These are phyloP conservation scores for Ophiocordyceps australis DNA, from an alignment of 2,329 filamentous ascomycete species.

Conservation along the genomic window DNA sequence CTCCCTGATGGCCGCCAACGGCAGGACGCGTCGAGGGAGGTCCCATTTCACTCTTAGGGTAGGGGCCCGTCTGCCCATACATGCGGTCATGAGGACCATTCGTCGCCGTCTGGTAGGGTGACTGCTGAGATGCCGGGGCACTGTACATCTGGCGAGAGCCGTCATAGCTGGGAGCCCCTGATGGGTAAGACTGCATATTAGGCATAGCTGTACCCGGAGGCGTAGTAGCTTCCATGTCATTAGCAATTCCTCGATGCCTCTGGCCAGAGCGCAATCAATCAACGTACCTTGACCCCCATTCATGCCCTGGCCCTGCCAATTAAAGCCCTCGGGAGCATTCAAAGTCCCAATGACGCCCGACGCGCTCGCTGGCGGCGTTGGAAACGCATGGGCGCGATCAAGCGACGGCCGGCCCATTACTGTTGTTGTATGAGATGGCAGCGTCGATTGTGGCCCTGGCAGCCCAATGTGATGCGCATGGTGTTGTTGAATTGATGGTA, in stretches of 20 bases:
- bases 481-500: conserved; percentile 52
- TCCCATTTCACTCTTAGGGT: conserved; percentile 78
- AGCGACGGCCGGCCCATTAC: conserved; percentile 56
- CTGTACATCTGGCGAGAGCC: conserved; percentile 64
- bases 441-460: conserved; percentile 32
- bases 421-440: conserved; percentile 50
- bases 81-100: conserved; percentile 44
- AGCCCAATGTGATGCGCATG: conserved; percentile 44
- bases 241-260: too few relatives aligned
- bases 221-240: conserved; percentile 71
- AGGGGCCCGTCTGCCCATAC: conserved; percentile 47
- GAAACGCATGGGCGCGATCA: conserved; percentile 82
- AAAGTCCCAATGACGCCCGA: conserved; percentile 65
- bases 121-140: conserved; percentile 47
- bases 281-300: conserved; percentile 37
- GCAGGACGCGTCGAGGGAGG: conserved; percentile 50
- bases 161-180: conserved; percentile 54
- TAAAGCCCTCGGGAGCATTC: conserved; percentile 59
- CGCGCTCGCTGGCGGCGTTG: conserved; percentile 84
- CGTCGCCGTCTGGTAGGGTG: conserved; percentile 49
- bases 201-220: conserved; percentile 64
- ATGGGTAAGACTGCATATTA: conserved; percentile 62
- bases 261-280: too few relatives aligned
- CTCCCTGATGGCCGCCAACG: conserved; percentile 36
- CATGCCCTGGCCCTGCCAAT: conserved; percentile 54